Conservation (phyloP, 768 basidiomycete species). For the Suillus subluteus region DNA sequence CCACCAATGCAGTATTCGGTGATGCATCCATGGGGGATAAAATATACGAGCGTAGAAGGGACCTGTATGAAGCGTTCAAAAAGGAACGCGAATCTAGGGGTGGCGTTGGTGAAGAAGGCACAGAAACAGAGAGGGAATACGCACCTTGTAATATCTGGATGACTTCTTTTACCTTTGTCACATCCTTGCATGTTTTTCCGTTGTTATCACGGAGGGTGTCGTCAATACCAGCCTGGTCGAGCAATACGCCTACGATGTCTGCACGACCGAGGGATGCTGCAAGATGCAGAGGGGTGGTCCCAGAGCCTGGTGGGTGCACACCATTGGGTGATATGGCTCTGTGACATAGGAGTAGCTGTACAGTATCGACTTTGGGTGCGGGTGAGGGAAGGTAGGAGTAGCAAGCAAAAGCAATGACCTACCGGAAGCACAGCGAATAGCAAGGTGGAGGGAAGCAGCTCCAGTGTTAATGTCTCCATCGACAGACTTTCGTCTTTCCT, state of each 20-base stretch:
- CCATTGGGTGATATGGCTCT: conserved; percentile 82
- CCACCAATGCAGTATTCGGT: conserved; percentile 49
- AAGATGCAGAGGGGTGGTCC: conserved; percentile 74
- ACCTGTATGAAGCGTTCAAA: conserved; percentile 74
- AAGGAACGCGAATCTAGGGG: conserved; percentile 73
- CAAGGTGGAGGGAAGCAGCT: conserved; percentile 79
- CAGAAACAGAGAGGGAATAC: conserved; percentile 17
- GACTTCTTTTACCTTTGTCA: conserved; percentile 71
- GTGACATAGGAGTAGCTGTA: conserved; percentile 68
- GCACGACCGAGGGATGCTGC: conserved; percentile 71
- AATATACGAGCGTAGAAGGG: conserved; percentile 73
- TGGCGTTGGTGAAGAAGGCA: conserved; percentile 1
- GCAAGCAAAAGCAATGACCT: conserved; percentile 26
- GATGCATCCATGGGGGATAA: conserved; percentile 52
- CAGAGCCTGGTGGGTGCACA: conserved; percentile 71
- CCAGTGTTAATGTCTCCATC: conserved; percentile 62
- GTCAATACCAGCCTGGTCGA: conserved; percentile 81
- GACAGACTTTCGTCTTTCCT: conserved; percentile 56
- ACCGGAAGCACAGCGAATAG: conserved; percentile 82
- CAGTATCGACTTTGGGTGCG: conserved; percentile 57
- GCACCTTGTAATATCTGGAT: conserved; percentile 70
- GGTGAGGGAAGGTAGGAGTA: conserved; percentile 4
- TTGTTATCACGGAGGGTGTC: conserved; percentile 72
- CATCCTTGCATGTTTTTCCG: conserved; percentile 71
- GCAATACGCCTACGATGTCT: conserved; percentile 73